Evolutionary conservation across 371 early-diverging fungal genomes (phyloP).

Genomic region (Mucor plumbeus): DNA sequence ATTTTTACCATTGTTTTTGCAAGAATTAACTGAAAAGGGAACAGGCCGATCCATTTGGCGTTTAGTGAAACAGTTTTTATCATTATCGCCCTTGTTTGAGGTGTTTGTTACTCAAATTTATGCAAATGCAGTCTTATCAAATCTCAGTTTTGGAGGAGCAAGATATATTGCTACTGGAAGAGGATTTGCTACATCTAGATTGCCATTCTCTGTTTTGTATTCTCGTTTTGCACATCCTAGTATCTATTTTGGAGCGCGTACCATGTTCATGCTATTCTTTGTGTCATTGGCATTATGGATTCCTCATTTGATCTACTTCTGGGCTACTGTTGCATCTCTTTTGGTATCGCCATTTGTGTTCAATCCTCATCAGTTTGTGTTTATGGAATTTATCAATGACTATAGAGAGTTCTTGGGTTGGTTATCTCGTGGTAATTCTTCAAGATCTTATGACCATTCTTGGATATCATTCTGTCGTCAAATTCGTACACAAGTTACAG

Average conservation of each 20-base stretch:
- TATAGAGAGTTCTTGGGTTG: slow-evolving; percentile 82
- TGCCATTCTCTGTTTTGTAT: slow-evolving; percentile 81
- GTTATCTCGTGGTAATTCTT: slow-evolving; percentile 77
- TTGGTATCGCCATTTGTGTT: slow-evolving; percentile 82
- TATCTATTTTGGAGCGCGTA: slow-evolving; percentile 81
- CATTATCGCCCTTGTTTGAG: slow-evolving; percentile 87
- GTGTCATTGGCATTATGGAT: slow-evolving; percentile 76
- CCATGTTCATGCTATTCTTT: slow-evolving; percentile 76
- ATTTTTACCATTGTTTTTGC: slow-evolving; percentile 86
- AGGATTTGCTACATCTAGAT: slow-evolving; percentile 86
- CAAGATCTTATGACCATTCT: slow-evolving; percentile 67
- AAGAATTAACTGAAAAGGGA: slow-evolving; percentile 88
- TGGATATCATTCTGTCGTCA: slow-evolving; percentile 85
- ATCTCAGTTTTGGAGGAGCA: slow-evolving; percentile 86
- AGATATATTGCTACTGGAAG: slow-evolving; percentile 90
- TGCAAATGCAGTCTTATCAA: slow-evolving; percentile 80
- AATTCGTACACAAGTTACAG: slow-evolving; percentile 76
- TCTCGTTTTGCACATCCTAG: slow-evolving; percentile 83
- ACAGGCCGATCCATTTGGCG: slow-evolving; percentile 73
- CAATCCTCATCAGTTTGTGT: slow-evolving; percentile 85
- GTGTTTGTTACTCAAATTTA: slow-evolving; percentile 92
- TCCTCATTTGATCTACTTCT: slow-evolving; percentile 83
- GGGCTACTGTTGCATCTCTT: slow-evolving; percentile 78
- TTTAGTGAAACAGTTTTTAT: slow-evolving; percentile 83
- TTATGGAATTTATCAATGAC: slow-evolving; percentile 77